A percentile compares a stretch with the other conserved stretches of the same genome.
Evolutionary conservation across 2,329 filamentous ascomycete genomes (phyloP).

Genomic region (Fusarium sacchari): DNA sequence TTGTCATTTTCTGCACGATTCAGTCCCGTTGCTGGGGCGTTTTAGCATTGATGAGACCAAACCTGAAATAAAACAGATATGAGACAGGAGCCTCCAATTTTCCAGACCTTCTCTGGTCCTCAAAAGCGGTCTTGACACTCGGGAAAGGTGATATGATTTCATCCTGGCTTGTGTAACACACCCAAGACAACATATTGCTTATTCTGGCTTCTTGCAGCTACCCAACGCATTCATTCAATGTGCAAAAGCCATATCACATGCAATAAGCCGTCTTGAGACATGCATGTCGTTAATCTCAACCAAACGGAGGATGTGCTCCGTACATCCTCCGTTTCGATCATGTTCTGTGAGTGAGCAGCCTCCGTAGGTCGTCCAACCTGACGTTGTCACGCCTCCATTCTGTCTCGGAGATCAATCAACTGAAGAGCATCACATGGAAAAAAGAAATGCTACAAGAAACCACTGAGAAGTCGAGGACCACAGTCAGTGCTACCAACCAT

Average conservation of each 20-base stretch:
- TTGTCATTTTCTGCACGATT: background rate
- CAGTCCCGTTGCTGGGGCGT: too few species aligned
- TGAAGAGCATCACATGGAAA: background rate
- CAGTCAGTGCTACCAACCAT: background rate
- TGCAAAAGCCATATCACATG: background rate
- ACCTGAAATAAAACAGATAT: background rate
- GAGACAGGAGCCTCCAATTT: too few species aligned
- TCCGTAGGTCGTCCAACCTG: background rate
- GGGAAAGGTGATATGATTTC: background rate
- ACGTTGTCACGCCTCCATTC: background rate
- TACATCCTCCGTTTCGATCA: background rate
- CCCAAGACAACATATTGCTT: background rate
- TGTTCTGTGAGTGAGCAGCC: background rate
- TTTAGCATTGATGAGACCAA: background rate
- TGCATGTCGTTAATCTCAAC: background rate
- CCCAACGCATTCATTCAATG: too few species aligned
- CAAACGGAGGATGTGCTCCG: background rate
- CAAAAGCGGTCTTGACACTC: background rate
- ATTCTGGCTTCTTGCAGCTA: background rate
- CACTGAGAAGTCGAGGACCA: background rate
- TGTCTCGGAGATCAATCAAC: rapidly evolving
- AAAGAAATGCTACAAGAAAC: background rate
- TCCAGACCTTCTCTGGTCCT: too few species aligned
- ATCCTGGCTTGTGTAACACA: background rate
- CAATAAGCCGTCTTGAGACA: background rate